phyloP scores from a whole-genome alignment of 2,329 filamentous ascomycete genomes.

The Diaporthe velutina region DNA sequence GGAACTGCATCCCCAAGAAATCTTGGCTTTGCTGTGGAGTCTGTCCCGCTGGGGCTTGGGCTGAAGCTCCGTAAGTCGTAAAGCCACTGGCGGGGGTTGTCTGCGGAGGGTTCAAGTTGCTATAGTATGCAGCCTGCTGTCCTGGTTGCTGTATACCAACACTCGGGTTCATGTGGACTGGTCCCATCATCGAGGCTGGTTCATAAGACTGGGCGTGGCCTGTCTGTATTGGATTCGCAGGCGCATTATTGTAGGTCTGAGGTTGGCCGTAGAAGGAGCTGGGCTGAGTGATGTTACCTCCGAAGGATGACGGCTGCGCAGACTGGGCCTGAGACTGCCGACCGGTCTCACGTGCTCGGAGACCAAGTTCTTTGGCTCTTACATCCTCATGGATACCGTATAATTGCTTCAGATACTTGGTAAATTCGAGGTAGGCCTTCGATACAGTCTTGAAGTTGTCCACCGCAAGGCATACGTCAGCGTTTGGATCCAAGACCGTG shows the following conservation, averaged over 20 bases:
- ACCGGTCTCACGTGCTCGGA: not conserved
- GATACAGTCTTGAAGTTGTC: slow-evolving; percentile 17
- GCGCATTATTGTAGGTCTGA: too few species aligned
- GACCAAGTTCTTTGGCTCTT: not conserved
- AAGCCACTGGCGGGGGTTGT: not conserved
- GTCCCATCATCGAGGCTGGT: not conserved
- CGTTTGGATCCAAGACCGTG: not conserved
- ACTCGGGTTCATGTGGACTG: not conserved
- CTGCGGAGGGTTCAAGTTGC: not conserved
- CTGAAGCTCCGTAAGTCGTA: not conserved
- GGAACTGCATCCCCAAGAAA: not conserved
- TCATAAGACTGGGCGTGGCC: not conserved
- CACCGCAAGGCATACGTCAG: not conserved
- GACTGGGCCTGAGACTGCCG: not conserved
- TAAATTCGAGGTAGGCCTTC: slow-evolving; percentile 20
- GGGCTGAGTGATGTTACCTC: not conserved
- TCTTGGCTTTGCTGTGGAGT: not conserved
- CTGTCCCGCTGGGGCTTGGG: not conserved
- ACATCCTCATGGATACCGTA: not conserved
- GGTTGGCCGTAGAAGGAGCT: too few species aligned
- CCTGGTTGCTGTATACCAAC: not conserved
- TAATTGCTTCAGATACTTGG: slow-evolving; percentile 13
- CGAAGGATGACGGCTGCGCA: not conserved
- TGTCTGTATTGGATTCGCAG: not conserved
- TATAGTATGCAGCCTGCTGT: not conserved